Evolutionary conservation across 345 rosid species (phyloP).

Genomic region (Ricinus communis): DNA sequence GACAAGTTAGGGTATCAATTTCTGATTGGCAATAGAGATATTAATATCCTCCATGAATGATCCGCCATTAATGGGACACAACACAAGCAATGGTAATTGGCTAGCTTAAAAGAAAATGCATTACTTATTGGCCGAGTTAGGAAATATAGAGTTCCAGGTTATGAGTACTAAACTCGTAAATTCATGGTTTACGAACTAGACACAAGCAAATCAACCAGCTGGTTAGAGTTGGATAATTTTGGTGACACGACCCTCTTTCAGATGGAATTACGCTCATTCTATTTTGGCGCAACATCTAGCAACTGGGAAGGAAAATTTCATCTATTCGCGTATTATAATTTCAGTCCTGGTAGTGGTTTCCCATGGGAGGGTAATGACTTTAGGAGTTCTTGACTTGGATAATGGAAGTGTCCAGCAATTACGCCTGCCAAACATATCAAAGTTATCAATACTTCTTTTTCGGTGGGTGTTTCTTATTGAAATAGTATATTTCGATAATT

Average conservation of each 20-base stretch:
- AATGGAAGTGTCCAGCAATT: not conserved
- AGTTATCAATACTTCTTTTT: too few species aligned
- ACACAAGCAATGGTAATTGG: slow-evolving; percentile 16
- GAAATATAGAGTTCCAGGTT: slow-evolving; percentile 2
- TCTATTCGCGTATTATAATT: slow-evolving; percentile 5
- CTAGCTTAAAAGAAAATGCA: not conserved
- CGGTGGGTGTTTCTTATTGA: too few species aligned
- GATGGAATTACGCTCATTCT: not conserved
- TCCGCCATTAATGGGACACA: not conserved
- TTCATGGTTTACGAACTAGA: slow-evolving; percentile 11
- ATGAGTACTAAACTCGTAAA: slow-evolving; percentile 5
- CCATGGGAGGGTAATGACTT: slow-evolving; percentile 16
- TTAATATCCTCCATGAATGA: not conserved
- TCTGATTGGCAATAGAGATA: not conserved
- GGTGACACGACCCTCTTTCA: slow-evolving; percentile 1
- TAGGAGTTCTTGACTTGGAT: not conserved
- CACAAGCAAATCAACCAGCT: not conserved
- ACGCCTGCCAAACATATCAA: too few species aligned
- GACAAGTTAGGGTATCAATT: not conserved
- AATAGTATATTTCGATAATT: too few species aligned
- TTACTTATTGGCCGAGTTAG: slow-evolving; percentile 2
- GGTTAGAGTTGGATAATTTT: not conserved
- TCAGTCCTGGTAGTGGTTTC: not conserved
- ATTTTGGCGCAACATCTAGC: slow-evolving; percentile 1
- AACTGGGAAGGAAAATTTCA: not conserved